Conservation (phyloP, 2,329 filamentous ascomycete species). For the Pestalotiopsis sp. region DNA sequence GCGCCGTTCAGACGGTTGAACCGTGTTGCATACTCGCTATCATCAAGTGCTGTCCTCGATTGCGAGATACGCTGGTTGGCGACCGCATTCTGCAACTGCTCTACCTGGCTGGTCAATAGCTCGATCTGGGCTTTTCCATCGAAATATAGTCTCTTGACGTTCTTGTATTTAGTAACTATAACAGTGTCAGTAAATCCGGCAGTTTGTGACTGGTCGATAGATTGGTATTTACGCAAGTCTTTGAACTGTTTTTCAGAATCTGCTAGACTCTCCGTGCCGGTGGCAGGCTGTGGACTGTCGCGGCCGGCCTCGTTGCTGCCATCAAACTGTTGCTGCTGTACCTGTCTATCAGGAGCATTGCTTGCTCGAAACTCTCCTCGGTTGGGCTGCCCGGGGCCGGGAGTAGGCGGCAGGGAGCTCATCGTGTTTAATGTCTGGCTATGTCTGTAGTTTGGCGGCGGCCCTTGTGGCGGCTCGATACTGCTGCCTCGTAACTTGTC, state of each 20-base stretch:
- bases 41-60: constrained; percentile 91
- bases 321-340: constrained; percentile 36
- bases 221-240: constrained; percentile 52
- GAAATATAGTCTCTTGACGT: constrained; percentile 97
- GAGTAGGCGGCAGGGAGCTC: constrained; percentile 45
- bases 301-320: constrained; percentile 50
- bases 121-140: constrained; percentile 94
- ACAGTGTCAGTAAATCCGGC: constrained; percentile 33
- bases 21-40: constrained; percentile 87
- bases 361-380: constrained; percentile 42
- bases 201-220: not conserved
- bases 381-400: constrained; percentile 33
- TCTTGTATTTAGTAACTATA: constrained; percentile 91
- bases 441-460: constrained; percentile 56
- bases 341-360: constrained; percentile 36
- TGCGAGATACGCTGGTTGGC: constrained; percentile 94
- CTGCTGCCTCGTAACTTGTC: constrained; percentile 44
- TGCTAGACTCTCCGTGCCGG: constrained; percentile 41
- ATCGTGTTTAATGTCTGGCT: constrained; percentile 48
- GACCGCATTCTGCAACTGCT: constrained; percentile 95
- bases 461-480: constrained; percentile 46
- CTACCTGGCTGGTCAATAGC: constrained; percentile 82
- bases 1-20: constrained; percentile 92
- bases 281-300: constrained; percentile 58
- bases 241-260: constrained; percentile 61